Evolutionary conservation across 2,329 filamentous ascomycete genomes (phyloP), one percentile per base, ranked within the genome.

Genomic region (Venturia asperata): DNA sequence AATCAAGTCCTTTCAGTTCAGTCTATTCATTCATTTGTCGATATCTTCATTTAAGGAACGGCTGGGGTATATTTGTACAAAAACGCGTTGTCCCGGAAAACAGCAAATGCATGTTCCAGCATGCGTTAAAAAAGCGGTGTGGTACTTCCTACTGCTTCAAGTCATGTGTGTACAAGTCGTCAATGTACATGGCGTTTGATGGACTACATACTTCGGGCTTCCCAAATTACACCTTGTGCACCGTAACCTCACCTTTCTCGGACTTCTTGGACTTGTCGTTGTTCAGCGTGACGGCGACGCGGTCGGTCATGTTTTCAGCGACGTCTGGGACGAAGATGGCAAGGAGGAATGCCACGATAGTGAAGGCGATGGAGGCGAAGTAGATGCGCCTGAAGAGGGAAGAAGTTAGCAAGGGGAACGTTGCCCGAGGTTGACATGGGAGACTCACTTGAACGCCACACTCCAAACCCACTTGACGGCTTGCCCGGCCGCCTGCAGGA

Each of bases 381-480:
- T 56, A 66, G n/a, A 39, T 56, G 34, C 47, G 49, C 15, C 49
- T 47, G 24, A 11, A 5, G n/a, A 63, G n/a, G 10, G 30, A 30
- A 11, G 13, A 13, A 13, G 30, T 61, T 15, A 61, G 56, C 21
- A 11, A 60, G 17, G 19, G 10, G 9, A 2, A 4, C 9, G 15
- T 11, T 9, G 9, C 13, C 7, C 21, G 3, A 9, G 34, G 3
- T 17, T 17, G 5, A 39, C 11, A 21, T 11, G 17, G 43, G 63
- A 63, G 13, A 67, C 43, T 19, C 30, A 39, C 52, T 66, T 10
- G 43, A 67, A 67, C 15, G 49, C 65, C 30, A 37, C 24, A 9
- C 65, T 61, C 41, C 52, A 66, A 41, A 47, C 37, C 42, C 24
- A 63, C 39, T 67, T 66, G 6, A 66, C 7, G 2, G 56, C 47